Evolutionary conservation across 768 basidiomycete species (phyloP).

Genomic region (Leccinum olivaceopallidum): DNA sequence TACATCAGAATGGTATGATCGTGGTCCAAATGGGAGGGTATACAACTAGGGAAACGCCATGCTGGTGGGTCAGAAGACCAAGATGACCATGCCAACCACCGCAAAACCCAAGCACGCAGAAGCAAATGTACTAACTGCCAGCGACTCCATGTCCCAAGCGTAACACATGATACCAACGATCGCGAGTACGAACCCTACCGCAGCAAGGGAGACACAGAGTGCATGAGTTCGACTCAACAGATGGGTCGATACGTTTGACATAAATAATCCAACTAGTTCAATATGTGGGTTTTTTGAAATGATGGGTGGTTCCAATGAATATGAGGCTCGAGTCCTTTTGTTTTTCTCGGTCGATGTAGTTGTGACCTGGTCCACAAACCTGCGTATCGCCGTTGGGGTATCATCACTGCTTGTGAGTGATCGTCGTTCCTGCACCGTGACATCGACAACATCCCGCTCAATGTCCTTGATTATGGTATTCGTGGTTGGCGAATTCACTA

Average conservation of each 20-base stretch:
- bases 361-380: not conserved
- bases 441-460: conserved; percentile 10
- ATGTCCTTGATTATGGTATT: conserved; percentile 14
- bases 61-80: conserved; percentile 13
- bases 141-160: conserved; percentile 49
- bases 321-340: conserved; percentile 3
- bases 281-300: conserved; percentile 50
- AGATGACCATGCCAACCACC: conserved; percentile 22
- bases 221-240: conserved; percentile 50
- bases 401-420: not conserved
- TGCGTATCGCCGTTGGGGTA: not conserved
- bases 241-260: conserved; percentile 38
- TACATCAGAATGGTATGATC: not conserved
- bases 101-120: conserved; percentile 40
- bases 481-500: conserved; percentile 25
- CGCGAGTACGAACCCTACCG: conserved; percentile 50
- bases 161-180: conserved; percentile 51
- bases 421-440: not conserved
- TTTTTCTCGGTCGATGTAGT: not conserved
- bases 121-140: conserved; percentile 45
- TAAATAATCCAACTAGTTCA: conserved; percentile 51
- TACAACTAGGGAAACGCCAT: not conserved
- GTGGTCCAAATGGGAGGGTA: not conserved
- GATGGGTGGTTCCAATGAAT: conserved; percentile 30
- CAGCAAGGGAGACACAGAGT: conserved; percentile 48